Evolutionary conservation across 2,329 filamentous ascomycete genomes (phyloP), one percentile per base, ranked within the genome.

Genomic region (Ophiostoma sp.): DNA sequence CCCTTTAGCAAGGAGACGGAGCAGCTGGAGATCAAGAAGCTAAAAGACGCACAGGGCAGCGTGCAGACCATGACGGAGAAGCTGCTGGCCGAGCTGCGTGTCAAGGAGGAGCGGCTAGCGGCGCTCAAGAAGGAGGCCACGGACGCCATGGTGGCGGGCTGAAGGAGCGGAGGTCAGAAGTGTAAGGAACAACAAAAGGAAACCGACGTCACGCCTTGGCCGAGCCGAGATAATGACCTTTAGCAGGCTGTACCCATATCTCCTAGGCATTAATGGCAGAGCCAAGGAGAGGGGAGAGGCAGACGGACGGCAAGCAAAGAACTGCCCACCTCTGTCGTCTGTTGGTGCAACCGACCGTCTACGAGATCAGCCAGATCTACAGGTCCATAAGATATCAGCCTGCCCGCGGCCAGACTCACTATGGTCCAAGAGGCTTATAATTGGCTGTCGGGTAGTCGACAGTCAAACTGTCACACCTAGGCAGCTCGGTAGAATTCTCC

Each of bases 1-100:
- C 91, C 90, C n/a, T 95, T 93, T 80, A 93, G 91, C 81, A 86
- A 86, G 74, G 90, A 92, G 83, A 91, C 90, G 66, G 92, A 93
- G 83, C 85, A 87, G 76, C 82, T 87, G 7, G 89, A 91, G 81
- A 82, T 90, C 48, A 87, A 88, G 80, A 87, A 86, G 78, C 82
- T 91, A 63, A 85, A 85, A 75, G 90, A 90, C 74, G 92, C 92
- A 72, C 84, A 90, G 79, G 85, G 86, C 72, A 88, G 90, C 79
- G 88, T 93, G 57, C 85, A 88, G 72, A 86, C 88, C 72, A 89
- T 92, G 80, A 84, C 86, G 69, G 85, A 85, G 79, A 87, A 84
- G 78, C 86, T 91, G 75, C 87, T 88, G 77, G 86, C 85, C 75
- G 86, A 88, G 82, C 85, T 92, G 73, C 89, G 88, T 80, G 84